Evolutionary conservation across 1,139 yeast genomes (phyloP), one percentile per base, ranked within the genome.

Genomic region (Kodamaea anthophila): DNA sequence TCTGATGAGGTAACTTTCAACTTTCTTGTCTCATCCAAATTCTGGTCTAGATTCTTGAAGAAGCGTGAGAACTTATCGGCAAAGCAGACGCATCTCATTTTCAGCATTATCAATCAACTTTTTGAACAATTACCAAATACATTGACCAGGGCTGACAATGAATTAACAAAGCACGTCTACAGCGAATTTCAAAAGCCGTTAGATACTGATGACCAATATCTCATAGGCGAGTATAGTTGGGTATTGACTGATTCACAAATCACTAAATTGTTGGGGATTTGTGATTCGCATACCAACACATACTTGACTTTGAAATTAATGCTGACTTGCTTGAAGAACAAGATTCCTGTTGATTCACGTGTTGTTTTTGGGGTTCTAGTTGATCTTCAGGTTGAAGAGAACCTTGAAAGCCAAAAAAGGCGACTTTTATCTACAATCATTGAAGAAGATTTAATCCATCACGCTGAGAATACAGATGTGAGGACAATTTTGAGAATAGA

Each of bases 61-160:
- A 7, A 14, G 9, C 10, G 11, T 2, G 59, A 58, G 30, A 13
- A 9, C 4, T 12, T 9, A 10, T 5, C 11, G 8, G 18, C 8
- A 16, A 12, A 13, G 9, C 18, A 16, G 9, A 24, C 11, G 10
- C 18, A n/a, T 13, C 21, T 24, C 3, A 37, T 46, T 2, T 53
- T 58, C 19, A 44, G 49, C 4, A 39, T 67, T 3, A 29, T 69
- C 5, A 57, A 55, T 38, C 74, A 70, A 35, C 46, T 70, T 2
- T 60, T 67, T 23, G 45, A 44, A 9, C 65, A 54, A 35, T 39
- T 67, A 12, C 35, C 54, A 2, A 33, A 6, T 3, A 9, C 21
- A 10, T 21, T 26, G 21, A 37, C 34, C n/a, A 16, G 24, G 39
- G n/a, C 33, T 27, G 7, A 25, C 30, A 33, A 36, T 28, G 30